Percentiles rank a stretch among this genome's conserved stretches.
Evolutionary conservation across 495 filamentous ascomycete species (phyloP).

Genomic region (Cercophora scortea): DNA sequence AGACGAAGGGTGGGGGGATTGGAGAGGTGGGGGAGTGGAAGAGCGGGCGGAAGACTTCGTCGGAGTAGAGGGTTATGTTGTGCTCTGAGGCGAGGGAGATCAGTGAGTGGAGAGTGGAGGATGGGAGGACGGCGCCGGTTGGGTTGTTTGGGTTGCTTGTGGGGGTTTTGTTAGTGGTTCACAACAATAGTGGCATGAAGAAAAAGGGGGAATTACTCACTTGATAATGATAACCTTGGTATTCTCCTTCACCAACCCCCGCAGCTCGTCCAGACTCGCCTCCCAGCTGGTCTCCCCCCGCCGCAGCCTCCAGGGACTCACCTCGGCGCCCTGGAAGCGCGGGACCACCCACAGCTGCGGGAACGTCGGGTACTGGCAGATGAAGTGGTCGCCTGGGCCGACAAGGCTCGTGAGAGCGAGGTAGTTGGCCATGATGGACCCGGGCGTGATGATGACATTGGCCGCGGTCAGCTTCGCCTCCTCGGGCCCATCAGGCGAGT

Average conservation of each 20-base stretch:
- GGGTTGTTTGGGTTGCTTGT: constrained; percentile 73
- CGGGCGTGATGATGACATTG: constrained; percentile 64
- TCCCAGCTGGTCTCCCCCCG: constrained; percentile 25
- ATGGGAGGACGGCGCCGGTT: constrained; percentile 61
- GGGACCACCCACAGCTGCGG: constrained; percentile 72
- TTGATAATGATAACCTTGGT: constrained; percentile 44
- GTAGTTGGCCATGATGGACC: constrained; percentile 75
- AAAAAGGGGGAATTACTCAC: not conserved
- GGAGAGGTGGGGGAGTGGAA: constrained; percentile 49
- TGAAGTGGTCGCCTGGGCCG: constrained; percentile 70
- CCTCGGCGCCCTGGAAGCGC: constrained; percentile 62
- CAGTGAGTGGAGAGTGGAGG: constrained; percentile 48
- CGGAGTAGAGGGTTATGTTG: constrained; percentile 58
- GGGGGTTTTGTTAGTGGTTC: constrained; percentile 1
- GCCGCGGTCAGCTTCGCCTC: constrained; percentile 24
- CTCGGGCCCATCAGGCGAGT: not conserved
- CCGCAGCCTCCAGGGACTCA: constrained; percentile 65
- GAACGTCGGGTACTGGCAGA: constrained; percentile 83
- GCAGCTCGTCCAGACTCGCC: constrained; percentile 27
- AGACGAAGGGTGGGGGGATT: constrained; percentile 34
- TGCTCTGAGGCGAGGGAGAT: constrained; percentile 51
- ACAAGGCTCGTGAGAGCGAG: constrained; percentile 61
- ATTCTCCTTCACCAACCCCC: constrained; percentile 42
- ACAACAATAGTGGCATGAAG: not conserved
- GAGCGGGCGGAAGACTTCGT: constrained; percentile 79